Evolutionary conservation across 345 rosid genomes (phyloP), one percentile per base, ranked within the genome.

Genomic region (Clarkia xantiana): DNA sequence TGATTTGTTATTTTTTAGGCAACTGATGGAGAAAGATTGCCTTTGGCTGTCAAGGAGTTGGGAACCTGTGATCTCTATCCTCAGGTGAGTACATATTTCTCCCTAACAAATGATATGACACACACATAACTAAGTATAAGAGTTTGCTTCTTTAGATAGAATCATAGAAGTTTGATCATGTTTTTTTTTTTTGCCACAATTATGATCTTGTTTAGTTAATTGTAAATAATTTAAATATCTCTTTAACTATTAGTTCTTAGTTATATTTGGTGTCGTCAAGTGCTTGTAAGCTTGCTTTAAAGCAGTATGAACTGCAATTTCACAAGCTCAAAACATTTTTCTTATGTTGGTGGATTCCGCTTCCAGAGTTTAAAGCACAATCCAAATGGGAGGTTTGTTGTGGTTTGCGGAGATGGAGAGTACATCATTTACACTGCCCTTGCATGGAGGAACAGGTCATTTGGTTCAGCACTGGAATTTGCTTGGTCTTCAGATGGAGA

Each of bases 41-140:
- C 99, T 18, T 60, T 87, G 78, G 83, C 91, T 67, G 95, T 93
- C 45, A 93, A 93, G 76, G 99, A 93, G 74, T 56, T 93, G 80
- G 99, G 99, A 59, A 93, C 91, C 42, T 93, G 99, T 60, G 99
- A 93, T 74, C 99, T 93, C 57, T 93, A 93, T 67, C 99, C 99
- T 49, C 99, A 93, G 65, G 99, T 91, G 68, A 78, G 83, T 75
- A 42, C 25, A 19, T 53, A 18, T 40, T 59, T 51, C 40, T 43
- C 17, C 41, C 54, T 25, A 16, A 44, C 7, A 14, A 52, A 10
- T 39, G 49, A 41, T 60, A 34, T 39, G 43, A 10, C 18, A 41
- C 6, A 12, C 34, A 1, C 45, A 43, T 14, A 49, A 29, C 36
- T 3, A 29, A 29, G 36, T 10, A 29, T 22, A 29, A 29, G 36